phyloP scores from a whole-genome alignment of 2,329 filamentous ascomycete species.

The Sodiomyces alkalinus region DNA sequence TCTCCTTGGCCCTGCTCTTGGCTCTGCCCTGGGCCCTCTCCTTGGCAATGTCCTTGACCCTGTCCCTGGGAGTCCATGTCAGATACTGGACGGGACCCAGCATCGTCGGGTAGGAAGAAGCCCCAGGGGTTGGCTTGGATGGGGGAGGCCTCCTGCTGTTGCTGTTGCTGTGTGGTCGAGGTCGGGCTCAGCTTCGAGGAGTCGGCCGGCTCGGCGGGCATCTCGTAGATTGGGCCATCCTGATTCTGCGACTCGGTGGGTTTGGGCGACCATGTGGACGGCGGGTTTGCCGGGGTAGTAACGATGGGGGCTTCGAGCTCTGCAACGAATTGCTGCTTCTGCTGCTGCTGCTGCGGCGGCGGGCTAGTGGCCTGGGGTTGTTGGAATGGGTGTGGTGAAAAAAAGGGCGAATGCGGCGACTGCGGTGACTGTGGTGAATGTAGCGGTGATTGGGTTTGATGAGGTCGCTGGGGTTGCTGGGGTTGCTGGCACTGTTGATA shows the following conservation, averaged over 20 bases:
- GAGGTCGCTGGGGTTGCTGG: slow-evolving; percentile 2
- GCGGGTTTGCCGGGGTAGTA: slow-evolving; percentile 1
- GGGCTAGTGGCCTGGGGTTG: background rate
- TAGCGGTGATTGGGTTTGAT: slow-evolving; percentile 3
- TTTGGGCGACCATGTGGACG: no score
- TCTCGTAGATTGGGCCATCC: slow-evolving; percentile 2
- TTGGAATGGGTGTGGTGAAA: background rate
- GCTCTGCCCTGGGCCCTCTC: no score
- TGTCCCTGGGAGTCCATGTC: no score
- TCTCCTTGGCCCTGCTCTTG: no score
- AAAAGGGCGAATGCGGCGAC: no score
- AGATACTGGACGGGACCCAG: no score
- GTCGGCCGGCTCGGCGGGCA: slow-evolving; percentile 3
- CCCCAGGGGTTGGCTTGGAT: slow-evolving; percentile 9
- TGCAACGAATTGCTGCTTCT: slow-evolving; percentile 7
- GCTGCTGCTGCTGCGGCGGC: no score
- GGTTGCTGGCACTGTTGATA: slow-evolving; percentile 1
- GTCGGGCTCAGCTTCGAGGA: background rate
- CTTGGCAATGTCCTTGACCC: no score
- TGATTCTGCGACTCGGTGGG: background rate
- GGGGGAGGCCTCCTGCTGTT: background rate
- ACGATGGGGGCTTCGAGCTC: slow-evolving; percentile 6
- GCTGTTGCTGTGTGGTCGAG: no score
- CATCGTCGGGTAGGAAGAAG: slow-evolving; percentile 6
- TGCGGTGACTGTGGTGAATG: no score